Percentiles rank a stretch among this genome's conserved stretches.
phyloP scores from a whole-genome alignment of 306 rosid species.

The Quillaja saponaria region DNA sequence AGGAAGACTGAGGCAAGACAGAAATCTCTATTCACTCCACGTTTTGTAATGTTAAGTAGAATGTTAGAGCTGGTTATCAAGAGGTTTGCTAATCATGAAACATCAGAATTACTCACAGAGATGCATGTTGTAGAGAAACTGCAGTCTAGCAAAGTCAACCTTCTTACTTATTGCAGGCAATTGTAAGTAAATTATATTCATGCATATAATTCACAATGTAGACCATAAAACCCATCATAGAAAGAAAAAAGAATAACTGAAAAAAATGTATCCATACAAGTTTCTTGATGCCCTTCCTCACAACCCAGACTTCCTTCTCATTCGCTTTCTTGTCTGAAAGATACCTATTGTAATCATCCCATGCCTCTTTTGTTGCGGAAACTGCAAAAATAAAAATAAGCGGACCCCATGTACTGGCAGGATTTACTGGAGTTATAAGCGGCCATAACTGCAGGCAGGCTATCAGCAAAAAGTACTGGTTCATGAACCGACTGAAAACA shows the following conservation, averaged over 20 bases:
- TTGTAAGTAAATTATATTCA: constrained; percentile 12
- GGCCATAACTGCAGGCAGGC: constrained; percentile 99
- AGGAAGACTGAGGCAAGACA: too few relatives aligned
- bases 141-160: too few relatives aligned
- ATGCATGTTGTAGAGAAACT: too few relatives aligned
- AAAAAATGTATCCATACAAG: constrained; percentile 50
- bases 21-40: too few relatives aligned
- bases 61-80: too few relatives aligned
- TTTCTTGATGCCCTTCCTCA: constrained; percentile 74
- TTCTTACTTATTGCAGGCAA: constrained; percentile 14
- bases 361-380: constrained; percentile 96
- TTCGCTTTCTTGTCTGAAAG: constrained; percentile 96
- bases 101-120: too few relatives aligned
- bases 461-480: constrained; percentile 95
- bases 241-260: constrained; percentile 15
- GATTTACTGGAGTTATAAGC: constrained; percentile 97
- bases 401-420: constrained; percentile 99
- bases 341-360: constrained; percentile 98
- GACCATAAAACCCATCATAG: too few relatives aligned
- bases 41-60: too few relatives aligned
- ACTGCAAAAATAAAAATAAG: constrained; percentile 97
- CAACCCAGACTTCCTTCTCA: constrained; percentile 95
- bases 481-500: constrained; percentile 95
- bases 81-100: too few relatives aligned
- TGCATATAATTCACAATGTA: not conserved